Percentiles rank a stretch among this genome's conserved stretches.
Evolutionary conservation across 768 basidiomycete genomes (phyloP).

Genomic region (Lactarius akahatsu): DNA sequence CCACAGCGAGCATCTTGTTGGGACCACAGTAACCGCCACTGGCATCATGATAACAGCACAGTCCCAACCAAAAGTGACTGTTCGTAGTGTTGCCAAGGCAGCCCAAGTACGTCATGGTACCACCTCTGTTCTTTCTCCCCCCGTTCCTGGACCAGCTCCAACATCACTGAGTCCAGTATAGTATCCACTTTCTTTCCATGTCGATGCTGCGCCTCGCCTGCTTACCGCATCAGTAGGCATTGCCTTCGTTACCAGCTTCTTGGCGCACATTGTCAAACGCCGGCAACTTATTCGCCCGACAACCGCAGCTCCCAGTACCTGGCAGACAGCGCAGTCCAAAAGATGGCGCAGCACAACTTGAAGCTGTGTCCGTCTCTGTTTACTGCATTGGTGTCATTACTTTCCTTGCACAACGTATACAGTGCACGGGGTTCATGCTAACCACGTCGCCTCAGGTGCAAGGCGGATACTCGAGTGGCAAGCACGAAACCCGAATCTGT

Average conservation of each 20-base stretch:
- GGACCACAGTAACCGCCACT: background rate
- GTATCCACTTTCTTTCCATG: background rate
- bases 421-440: background rate
- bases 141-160: slow-evolving; percentile 1
- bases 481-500: background rate
- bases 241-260: background rate
- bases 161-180: background rate
- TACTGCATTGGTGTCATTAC: background rate
- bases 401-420: background rate
- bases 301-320: too few relatives aligned
- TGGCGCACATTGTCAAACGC: background rate
- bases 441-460: background rate
- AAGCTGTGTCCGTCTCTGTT: background rate
- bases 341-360: background rate
- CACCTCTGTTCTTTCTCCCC: background rate
- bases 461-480: background rate
- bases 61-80: background rate
- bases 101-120: background rate
- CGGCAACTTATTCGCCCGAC: background rate
- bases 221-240: background rate
- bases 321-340: background rate
- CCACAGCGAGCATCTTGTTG: too few relatives aligned
- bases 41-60: background rate
- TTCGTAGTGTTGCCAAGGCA: background rate
- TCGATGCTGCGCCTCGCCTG: background rate